Evolutionary conservation across 179 eudicot species (phyloP).

Genomic region (Carnegiea gigantea): DNA sequence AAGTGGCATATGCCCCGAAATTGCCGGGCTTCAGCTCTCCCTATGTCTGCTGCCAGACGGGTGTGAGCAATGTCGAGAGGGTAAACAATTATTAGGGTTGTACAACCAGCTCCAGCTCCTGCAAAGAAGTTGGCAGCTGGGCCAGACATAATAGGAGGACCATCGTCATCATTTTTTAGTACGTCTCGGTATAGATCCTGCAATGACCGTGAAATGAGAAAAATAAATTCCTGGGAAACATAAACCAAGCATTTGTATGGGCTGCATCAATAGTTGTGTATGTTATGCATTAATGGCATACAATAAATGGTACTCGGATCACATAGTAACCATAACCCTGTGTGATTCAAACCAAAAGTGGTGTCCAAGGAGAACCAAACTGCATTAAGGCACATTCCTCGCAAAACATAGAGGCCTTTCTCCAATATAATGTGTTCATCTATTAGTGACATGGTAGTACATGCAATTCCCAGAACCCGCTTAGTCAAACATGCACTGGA

Average conservation of each 20-base stretch:
- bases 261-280: no score
- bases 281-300: no score
- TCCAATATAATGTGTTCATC: no score
- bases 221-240: not conserved
- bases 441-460: no score
- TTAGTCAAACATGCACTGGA: no score
- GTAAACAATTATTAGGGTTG: slow-evolving; percentile 76
- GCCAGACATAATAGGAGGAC: slow-evolving; percentile 57
- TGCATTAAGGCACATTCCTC: no score
- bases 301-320: no score
- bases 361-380: not conserved
- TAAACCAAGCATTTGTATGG: not conserved
- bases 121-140: slow-evolving; percentile 85
- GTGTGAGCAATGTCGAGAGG: slow-evolving; percentile 98
- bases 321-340: not conserved
- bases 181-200: slow-evolving; percentile 88
- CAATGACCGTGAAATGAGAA: slow-evolving; percentile 3
- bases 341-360: not conserved
- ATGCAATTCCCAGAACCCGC: no score
- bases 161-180: slow-evolving; percentile 52
- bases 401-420: not conserved
- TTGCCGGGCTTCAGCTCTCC: slow-evolving; percentile 62
- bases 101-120: slow-evolving; percentile 92
- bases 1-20: slow-evolving; percentile 79
- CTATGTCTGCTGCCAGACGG: slow-evolving; percentile 88